Percentiles rank a stretch among this genome's conserved stretches.
Conservation (phyloP, 164 flowering plant species). For the Cinnamomum micranthum region DNA sequence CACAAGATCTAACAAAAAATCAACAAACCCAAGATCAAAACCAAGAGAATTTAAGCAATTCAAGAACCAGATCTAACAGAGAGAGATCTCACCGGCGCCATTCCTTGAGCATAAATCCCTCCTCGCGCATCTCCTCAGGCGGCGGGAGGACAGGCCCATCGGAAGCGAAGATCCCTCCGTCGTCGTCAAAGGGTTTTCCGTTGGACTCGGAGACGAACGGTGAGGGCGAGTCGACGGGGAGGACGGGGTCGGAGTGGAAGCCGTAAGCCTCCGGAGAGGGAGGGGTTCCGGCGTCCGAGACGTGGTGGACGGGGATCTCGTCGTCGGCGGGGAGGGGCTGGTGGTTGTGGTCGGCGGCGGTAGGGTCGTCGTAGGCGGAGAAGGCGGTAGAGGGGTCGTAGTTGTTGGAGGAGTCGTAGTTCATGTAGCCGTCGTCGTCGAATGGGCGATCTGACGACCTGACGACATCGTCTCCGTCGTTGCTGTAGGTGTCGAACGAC, state of each 20-base stretch:
- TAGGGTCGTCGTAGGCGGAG: slow-evolving; percentile 24
- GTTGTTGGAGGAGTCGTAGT: slow-evolving; percentile 35
- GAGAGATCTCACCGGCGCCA: slow-evolving; percentile 72
- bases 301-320: slow-evolving; percentile 50
- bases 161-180: slow-evolving; percentile 46
- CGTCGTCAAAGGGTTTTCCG: slow-evolving; percentile 43
- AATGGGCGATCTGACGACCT: slow-evolving; percentile 27
- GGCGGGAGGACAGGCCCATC: slow-evolving; percentile 93
- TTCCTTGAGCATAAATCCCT: slow-evolving; percentile 78
- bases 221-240: slow-evolving; percentile 24
- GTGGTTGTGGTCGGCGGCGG: slow-evolving; percentile 10
- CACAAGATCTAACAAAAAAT: not conserved
- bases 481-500: slow-evolving; percentile 51
- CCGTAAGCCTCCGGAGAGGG: slow-evolving; percentile 52
- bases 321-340: slow-evolving; percentile 27
- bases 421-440: slow-evolving; percentile 47
- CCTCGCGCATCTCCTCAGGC: slow-evolving; percentile 80
- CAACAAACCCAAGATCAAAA: not conserved
- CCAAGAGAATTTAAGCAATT: not conserved
- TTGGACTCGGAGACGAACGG: slow-evolving; percentile 47
- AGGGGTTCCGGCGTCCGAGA: slow-evolving; percentile 11
- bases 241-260: slow-evolving; percentile 23
- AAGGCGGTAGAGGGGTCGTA: slow-evolving; percentile 32
- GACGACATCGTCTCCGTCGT: slow-evolving; percentile 48
- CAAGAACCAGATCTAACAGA: not conserved